A percentile compares a stretch with the other conserved stretches of the same genome.
Evolutionary conservation across 768 basidiomycete species (phyloP).

Genomic region (Rhodotorula taiwanensis): DNA sequence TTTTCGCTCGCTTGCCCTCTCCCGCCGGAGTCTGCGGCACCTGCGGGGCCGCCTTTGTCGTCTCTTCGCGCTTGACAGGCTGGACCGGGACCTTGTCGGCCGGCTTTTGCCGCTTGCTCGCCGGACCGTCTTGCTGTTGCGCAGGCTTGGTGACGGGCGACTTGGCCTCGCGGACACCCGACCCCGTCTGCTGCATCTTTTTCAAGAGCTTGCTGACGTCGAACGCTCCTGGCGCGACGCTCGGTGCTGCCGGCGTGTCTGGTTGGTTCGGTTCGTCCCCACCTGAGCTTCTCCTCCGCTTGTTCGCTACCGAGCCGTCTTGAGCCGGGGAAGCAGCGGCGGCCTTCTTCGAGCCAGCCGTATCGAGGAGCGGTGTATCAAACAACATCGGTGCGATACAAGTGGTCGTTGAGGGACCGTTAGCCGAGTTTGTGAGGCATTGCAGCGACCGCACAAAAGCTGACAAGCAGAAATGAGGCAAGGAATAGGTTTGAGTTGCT

Average conservation of each 20-base stretch:
- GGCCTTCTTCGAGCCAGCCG: neutral
- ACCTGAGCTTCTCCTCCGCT: slow-evolving; percentile 19
- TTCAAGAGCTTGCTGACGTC: slow-evolving; percentile 61
- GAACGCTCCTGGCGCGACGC: slow-evolving; percentile 46
- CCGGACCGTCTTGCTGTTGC: slow-evolving; percentile 3
- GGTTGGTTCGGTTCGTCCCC: no score
- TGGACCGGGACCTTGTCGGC: neutral
- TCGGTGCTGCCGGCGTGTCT: slow-evolving; percentile 42
- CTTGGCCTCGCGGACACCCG: neutral
- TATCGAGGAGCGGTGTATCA: slow-evolving; percentile 32
- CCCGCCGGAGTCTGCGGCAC: neutral
- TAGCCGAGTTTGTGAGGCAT: no score
- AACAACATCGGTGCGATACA: slow-evolving; percentile 23
- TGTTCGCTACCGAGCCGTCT: slow-evolving; percentile 4
- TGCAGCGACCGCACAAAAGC: neutral
- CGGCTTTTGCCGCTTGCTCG: neutral
- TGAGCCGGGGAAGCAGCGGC: neutral
- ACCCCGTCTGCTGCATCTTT: slow-evolving; percentile 45
- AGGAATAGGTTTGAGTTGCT: no score
- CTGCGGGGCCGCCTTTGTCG: neutral
- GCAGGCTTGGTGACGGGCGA: slow-evolving; percentile 6
- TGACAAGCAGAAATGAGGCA: neutral
- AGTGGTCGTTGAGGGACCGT: neutral
- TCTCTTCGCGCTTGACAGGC: neutral
- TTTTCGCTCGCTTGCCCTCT: slow-evolving; percentile 2